Conservation (phyloP, 2,329 filamentous ascomycete species). For the Ascomycota sp. region DNA sequence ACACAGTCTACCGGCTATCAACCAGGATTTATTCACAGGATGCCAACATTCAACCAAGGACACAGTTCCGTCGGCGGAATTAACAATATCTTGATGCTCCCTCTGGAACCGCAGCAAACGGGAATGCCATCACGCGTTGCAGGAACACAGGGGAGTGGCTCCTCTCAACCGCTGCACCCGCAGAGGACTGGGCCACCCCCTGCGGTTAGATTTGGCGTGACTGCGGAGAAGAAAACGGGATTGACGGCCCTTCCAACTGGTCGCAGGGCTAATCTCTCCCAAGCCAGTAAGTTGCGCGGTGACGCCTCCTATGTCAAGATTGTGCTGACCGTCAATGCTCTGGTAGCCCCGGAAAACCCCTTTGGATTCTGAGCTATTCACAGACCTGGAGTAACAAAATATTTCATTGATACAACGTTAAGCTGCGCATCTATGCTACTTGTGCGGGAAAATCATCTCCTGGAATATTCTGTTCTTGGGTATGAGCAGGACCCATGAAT, state of each 20-base stretch:
- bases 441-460: no score
- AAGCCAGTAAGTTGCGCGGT: slow-evolving; percentile 99
- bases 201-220: slow-evolving; percentile 72
- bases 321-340: slow-evolving; percentile 4
- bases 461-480: no score
- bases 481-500: no score
- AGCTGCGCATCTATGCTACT: no score
- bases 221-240: slow-evolving; percentile 50
- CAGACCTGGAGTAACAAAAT: no score
- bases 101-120: slow-evolving; percentile 39
- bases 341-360: slow-evolving; percentile 28
- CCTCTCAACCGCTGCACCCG: slow-evolving; percentile 25
- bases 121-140: slow-evolving; percentile 27
- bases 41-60: slow-evolving; percentile 25
- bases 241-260: slow-evolving; percentile 74
- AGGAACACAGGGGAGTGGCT: slow-evolving; percentile 28
- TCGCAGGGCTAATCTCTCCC: slow-evolving; percentile 68
- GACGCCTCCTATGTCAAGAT: background rate
- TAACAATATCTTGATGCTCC: slow-evolving; percentile 36
- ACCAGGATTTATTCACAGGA: slow-evolving; percentile 12
- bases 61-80: slow-evolving; percentile 20
- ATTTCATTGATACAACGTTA: no score
- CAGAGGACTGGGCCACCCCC: slow-evolving; percentile 49
- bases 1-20: slow-evolving; percentile 46
- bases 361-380: slow-evolving; percentile 28